Percentiles rank a stretch among this genome's conserved stretches.
Conservation (phyloP, 2,329 filamentous ascomycete genomes). For the Eutypa lata region DNA sequence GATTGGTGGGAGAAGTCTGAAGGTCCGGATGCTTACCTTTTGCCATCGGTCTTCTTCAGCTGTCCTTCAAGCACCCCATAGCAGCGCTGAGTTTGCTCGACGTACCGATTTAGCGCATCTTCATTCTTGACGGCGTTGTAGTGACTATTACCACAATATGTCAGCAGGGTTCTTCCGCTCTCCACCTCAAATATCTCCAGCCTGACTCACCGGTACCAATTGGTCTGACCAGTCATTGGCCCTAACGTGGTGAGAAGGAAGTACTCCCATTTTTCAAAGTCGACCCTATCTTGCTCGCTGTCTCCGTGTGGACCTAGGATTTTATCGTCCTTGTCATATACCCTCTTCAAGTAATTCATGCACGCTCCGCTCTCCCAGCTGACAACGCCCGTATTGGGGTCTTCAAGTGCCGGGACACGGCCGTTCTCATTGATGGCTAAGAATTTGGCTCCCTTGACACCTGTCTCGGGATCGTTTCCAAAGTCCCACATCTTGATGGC, state of each 20-base stretch:
- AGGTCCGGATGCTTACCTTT: not conserved
- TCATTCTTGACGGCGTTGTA: conserved; percentile 37
- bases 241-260: conserved; percentile 38
- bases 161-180: not conserved
- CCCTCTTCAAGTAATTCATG: conserved; percentile 34
- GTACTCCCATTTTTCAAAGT: conserved; percentile 44
- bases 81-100: conserved; percentile 37
- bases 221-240: conserved; percentile 37
- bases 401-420: conserved; percentile 34
- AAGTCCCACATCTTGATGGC: conserved; percentile 39
- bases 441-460: conserved; percentile 35
- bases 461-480: conserved; percentile 31
- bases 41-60: conserved; percentile 33
- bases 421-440: conserved; percentile 43
- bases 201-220: conserved; percentile 34
- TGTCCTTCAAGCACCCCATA: conserved; percentile 39
- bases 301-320: conserved; percentile 31
- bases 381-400: conserved; percentile 34
- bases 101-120: conserved; percentile 36
- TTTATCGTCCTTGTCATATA: conserved; percentile 38
- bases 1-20: too few species aligned
- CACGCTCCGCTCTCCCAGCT: conserved; percentile 36
- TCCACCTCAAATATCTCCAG: not conserved
- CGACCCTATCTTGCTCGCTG: conserved; percentile 36
- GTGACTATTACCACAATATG: conserved; percentile 16